Base-by-base conservation (phyloP, 2,329 filamentous ascomycete species). In the Apiospora sp. region DNA sequence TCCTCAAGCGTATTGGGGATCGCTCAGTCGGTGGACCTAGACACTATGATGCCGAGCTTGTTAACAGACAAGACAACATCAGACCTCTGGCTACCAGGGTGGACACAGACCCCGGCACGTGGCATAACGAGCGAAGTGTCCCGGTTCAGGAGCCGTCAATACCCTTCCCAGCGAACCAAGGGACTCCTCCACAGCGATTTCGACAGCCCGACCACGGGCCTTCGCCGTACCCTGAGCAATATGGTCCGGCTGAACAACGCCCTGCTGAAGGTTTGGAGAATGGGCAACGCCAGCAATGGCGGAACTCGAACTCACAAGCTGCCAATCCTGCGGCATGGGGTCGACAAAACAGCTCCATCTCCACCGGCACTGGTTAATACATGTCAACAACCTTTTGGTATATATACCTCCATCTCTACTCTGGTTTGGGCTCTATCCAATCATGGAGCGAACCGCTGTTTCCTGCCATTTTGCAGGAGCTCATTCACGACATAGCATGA, bases 1-100 rank as follows among this genome's bases (percentile, higher is more conserved):
- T 99, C 71, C 88, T 99, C 70, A 97, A 96, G 81, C 91, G 94
- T 72, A 98, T 97, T 83, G 95, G 95, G 69, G 94, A 97, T 79
- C 92, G 96, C 74, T 83, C 84, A 0, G 84, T 80, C 73, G 82
- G 83, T 16, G 86, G 87, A 8, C 84, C 87, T 61, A 84, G 91
- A 84, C 83, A 93, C 86, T 85, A 89, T 84, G 89, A 91, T 83
- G 84, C 87, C 81, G 87, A 91, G 80, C 84, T 88, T 81, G 84
- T 87, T 80, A 84, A 87, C 82, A 85, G 87, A 82, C 86, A 86
- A 81, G 88, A 90, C 82, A 86, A 92, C 83, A 83, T 87, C 79
- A 87, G 86, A 70, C 88, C 86, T 44, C 85, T 86, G 73, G 90
- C 85, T 79, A 85, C 88, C 71, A 84, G 93, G 72, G 94, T 98